Conservation (phyloP, 805 yeast genomes). For the Torulaspora maleeae region DNA sequence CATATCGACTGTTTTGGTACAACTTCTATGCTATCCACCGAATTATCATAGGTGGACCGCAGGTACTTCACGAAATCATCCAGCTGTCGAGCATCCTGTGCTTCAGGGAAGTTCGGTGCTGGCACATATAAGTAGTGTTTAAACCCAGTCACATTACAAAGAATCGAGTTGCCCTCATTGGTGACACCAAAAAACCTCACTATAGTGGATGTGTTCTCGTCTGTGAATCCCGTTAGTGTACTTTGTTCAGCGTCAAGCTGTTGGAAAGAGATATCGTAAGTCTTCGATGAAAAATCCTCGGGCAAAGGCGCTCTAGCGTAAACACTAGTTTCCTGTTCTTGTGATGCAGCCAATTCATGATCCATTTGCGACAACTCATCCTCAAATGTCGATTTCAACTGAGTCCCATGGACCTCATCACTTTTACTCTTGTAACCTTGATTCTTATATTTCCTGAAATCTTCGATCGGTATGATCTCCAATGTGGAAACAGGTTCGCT, state of each 20-base stretch:
- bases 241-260: conserved; percentile 95
- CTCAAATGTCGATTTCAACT: conserved; percentile 28
- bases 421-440: conserved; percentile 32
- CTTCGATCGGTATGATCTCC: conserved; percentile 34
- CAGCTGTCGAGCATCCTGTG: conserved; percentile 31
- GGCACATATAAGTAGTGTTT: conserved; percentile 88
- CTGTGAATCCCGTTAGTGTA: conserved; percentile 36
- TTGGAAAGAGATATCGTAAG: conserved; percentile 65
- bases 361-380: conserved; percentile 32
- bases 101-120: conserved; percentile 63
- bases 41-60: conserved; percentile 44
- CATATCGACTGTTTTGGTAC: conserved; percentile 78
- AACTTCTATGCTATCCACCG: conserved; percentile 63
- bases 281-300: conserved; percentile 43
- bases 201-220: conserved; percentile 42
- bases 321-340: conserved; percentile 21
- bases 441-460: conserved; percentile 29
- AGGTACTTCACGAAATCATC: conserved; percentile 44
- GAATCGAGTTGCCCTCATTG: conserved; percentile 75
- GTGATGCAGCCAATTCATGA: conserved; percentile 28
- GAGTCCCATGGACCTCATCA: conserved; percentile 23
- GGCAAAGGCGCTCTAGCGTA: conserved; percentile 61
- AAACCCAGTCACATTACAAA: conserved; percentile 87
- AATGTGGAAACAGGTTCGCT: conserved; percentile 36
- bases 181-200: conserved; percentile 94